Evolutionary conservation across 2,329 filamentous ascomycete genomes (phyloP), one percentile per base, ranked within the genome.

Genomic region (Metarhizium humberi): DNA sequence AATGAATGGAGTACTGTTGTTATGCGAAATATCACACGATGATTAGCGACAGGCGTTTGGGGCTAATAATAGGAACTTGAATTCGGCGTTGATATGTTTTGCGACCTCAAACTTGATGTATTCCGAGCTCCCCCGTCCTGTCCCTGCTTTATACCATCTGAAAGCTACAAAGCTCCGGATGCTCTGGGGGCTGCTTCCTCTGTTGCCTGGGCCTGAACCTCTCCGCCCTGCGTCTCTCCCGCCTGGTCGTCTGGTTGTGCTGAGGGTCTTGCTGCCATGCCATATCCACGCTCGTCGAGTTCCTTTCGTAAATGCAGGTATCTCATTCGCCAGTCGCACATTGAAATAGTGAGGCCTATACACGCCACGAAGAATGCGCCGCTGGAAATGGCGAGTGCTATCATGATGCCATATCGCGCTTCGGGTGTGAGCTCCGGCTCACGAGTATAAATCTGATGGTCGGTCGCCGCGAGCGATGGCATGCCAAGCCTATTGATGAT

Each of bases 291-390:
- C 16, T 56, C 53, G 40, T 57, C 53, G 13, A 57, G 48, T 10
- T 57, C 54, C 36, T 56, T 55, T 4, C 56, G 46, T 6, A 57
- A 47, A 13, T 46, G 51, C 29, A 57, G 18, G 38, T 57, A 57
- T 54, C 56, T 49, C 56, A 52, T 54, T 47, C 56, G 50, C 56
- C 56, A 57, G 43, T 57, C 53, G 48, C 54, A 57, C 13, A 57
- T 43, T 13, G 56, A 42, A 34, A 57, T 54, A 16, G 43, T 54
- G 7, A 57, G 51, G 32, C 53, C 56, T 25, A 57, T 52, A 29
- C 56, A 57, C 29, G 56, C 51, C 51, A 57, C 51, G 42, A 56
- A 55, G 40, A 57, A 56, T 18, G 56, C 56, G 20, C 56, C 56
- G 48, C 56, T 57, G 42, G 47, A 57, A 11, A 57, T 54, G 45